phyloP scores from a whole-genome alignment of 495 filamentous ascomycete genomes.

The Cercophora samala region DNA sequence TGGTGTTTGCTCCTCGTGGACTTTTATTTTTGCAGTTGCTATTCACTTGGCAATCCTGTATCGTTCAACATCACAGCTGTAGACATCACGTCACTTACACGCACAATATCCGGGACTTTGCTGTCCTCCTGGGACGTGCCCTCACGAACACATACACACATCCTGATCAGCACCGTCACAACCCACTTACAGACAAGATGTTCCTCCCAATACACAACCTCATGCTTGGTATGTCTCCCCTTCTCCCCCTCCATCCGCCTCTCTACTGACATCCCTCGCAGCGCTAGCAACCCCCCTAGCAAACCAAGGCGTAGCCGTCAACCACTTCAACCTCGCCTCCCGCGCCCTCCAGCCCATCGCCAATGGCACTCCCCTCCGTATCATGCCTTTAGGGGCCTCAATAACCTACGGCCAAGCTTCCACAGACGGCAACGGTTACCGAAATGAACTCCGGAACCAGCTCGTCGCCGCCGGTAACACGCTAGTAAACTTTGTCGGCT shows the following conservation, averaged over 20 bases:
- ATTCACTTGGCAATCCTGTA: neutral
- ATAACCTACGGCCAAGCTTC: constrained; percentile 49
- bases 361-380: constrained; percentile 37
- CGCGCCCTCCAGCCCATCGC: constrained; percentile 23
- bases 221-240: constrained; percentile 12
- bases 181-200: constrained; percentile 9
- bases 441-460: constrained; percentile 28
- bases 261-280: constrained; percentile 8
- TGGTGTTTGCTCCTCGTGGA: neutral
- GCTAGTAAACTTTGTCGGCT: constrained; percentile 52
- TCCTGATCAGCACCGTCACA: neutral
- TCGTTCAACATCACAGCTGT: neutral
- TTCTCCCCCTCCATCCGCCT: neutral
- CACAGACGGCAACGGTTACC: constrained; percentile 40
- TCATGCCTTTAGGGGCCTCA: constrained; percentile 56
- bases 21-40: neutral
- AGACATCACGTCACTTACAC: neutral
- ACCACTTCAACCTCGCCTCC: constrained; percentile 18
- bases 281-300: constrained; percentile 30
- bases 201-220: constrained; percentile 13
- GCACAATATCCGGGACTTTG: neutral
- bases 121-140: neutral
- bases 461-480: constrained; percentile 30
- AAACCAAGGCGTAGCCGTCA: constrained; percentile 25
- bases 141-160: constrained; percentile 1